These are phyloP conservation scores for Rhododendron simsii DNA, from an alignment of 148 eudicot species.

Conservation along the genomic window DNA sequence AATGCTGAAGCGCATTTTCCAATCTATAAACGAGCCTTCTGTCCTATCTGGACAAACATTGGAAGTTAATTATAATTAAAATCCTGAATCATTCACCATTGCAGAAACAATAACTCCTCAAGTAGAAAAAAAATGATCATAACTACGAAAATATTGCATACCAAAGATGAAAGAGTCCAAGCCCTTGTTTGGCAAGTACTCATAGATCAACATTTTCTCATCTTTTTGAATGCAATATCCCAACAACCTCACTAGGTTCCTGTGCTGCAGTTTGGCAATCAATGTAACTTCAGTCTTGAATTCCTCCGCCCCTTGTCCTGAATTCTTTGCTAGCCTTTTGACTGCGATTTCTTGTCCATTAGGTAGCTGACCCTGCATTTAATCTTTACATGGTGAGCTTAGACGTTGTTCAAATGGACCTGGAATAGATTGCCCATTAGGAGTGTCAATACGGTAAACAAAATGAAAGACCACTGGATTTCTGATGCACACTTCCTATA, in stretches of 20 bases:
- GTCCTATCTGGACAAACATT: slow-evolving; percentile 27
- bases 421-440: background rate
- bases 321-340: slow-evolving; percentile 44
- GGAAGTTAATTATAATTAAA: background rate
- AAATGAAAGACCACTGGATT: background rate
- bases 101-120: background rate
- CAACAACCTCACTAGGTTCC: background rate
- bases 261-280: background rate
- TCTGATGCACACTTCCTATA: background rate
- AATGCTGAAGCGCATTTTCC: slow-evolving; percentile 23
- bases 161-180: slow-evolving; percentile 53
- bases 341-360: slow-evolving; percentile 52
- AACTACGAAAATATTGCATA: slow-evolving; percentile 13
- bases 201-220: background rate
- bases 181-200: slow-evolving; percentile 51
- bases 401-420: background rate
- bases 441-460: background rate
- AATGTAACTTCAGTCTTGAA: slow-evolving; percentile 23
- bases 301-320: slow-evolving; percentile 60
- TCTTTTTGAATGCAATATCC: background rate
- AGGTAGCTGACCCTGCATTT: slow-evolving; percentile 21
- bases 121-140: background rate
- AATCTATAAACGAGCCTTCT: slow-evolving; percentile 27
- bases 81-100: background rate
- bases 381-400: background rate